These are phyloP conservation scores for Parmales sp. DNA, from an alignment of 108 stramenopile species.

Conservation along the genomic window DNA sequence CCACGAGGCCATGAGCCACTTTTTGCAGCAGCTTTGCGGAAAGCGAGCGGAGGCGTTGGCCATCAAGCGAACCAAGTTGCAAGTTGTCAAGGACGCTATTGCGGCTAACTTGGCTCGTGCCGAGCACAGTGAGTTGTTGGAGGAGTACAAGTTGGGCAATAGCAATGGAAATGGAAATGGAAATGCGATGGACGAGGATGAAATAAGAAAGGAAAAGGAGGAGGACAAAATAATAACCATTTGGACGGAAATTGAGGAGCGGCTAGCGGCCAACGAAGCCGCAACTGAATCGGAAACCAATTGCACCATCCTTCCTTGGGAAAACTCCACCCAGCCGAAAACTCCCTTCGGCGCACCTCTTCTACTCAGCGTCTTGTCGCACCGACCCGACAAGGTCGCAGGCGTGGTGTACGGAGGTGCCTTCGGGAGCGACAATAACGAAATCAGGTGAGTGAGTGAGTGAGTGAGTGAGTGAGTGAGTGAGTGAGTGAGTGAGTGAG, in stretches of 20 bases:
- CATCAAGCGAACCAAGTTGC: constrained; percentile 51
- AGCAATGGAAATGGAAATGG: neutral
- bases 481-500: neutral
- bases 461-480: neutral
- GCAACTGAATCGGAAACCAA: neutral
- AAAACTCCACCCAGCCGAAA: constrained; percentile 43
- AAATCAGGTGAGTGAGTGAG: neutral
- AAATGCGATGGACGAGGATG: constrained; percentile 5
- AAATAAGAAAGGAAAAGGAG: neutral
- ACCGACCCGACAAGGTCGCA: constrained; percentile 47
- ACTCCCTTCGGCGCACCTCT: constrained; percentile 67
- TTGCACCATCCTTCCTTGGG: constrained; percentile 53
- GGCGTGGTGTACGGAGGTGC: constrained; percentile 17
- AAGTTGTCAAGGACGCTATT: constrained; percentile 58
- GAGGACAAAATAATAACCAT: neutral
- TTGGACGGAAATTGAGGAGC: neutral
- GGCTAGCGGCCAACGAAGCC: neutral
- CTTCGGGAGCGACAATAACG: too few relatives aligned
- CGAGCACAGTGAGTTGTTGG: too few relatives aligned
- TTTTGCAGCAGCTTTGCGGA: constrained; percentile 40
- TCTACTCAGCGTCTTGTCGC: constrained; percentile 48
- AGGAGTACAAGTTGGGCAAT: constrained; percentile 24
- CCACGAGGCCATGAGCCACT: constrained; percentile 35
- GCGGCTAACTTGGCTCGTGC: constrained; percentile 40
- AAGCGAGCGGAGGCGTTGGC: constrained; percentile 44